Base-by-base conservation (phyloP, 1,139 yeast genomes). In the Meyerozyma guilliermondii region DNA sequence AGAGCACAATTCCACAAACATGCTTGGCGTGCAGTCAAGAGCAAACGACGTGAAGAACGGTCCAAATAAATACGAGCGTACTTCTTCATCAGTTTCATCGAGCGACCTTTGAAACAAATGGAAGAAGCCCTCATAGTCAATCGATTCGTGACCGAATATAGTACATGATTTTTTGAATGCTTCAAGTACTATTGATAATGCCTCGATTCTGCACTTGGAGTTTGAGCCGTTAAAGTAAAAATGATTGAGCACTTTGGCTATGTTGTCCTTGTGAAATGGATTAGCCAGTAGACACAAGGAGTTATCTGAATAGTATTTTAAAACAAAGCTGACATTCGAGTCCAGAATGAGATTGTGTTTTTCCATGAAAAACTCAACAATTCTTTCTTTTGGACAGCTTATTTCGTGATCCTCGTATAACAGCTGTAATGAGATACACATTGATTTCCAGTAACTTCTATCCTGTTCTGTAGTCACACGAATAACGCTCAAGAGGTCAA, bases 261-360 rank as follows among this genome's bases (percentile, higher is more conserved):
- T 64, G 50, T 78, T 77, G 2, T 65, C 68, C 38, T 63, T 61
- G 87, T 89, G 83, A 16, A 69, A 60, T 0, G 76, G 68, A 37
- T 72, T 63, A n/a, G 80, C 55, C 7, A 80, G 74, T 1, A 81
- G 68, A 52, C 89, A 82, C 22, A 73, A 52, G 41, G 72, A 71
- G 42, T 74, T 78, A n/a, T 71, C 68, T 1, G 63, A 60, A 54
- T 78, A 82, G 52, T 66, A 74, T 7, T 65, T 58, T 31, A 81
- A 59, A 1, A 81, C 70, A 44, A 70, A 69, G 11, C 60, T 50
- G 6, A 72, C 66, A 10, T 65, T 64, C 3, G 59, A 59, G 0
- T 63, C 64, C 4, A 74, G 62, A 28, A 79, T 48, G 40, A 58
- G 57, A 8, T 59, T 62, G 33, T 72, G 56, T 51, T 76, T 59